These are phyloP conservation scores for Rhizopus stolonifer DNA, from an alignment of 371 early-diverging fungal genomes.

Conservation along the genomic window DNA sequence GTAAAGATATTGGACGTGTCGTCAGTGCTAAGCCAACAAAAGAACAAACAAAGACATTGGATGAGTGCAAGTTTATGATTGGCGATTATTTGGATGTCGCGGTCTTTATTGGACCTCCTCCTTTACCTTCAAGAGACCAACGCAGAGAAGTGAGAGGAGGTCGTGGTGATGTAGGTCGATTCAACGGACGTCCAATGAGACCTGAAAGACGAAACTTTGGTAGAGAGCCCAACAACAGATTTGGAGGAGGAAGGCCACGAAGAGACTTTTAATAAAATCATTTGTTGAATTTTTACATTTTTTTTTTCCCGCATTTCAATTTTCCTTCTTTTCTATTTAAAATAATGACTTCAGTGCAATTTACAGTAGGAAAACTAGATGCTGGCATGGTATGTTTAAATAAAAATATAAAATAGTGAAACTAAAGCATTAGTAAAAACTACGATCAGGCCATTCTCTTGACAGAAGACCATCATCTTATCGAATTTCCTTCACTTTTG, in stretches of 20 bases:
- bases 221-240: neutral
- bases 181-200: too few species aligned
- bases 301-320: neutral
- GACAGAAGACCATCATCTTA: conserved; percentile 94
- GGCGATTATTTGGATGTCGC: conserved; percentile 70
- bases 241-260: neutral
- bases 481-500: conserved; percentile 96
- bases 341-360: conserved; percentile 65
- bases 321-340: neutral
- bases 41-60: conserved; percentile 60
- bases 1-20: conserved; percentile 56
- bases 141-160: neutral
- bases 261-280: conserved; percentile 1
- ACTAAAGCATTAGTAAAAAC: too few species aligned
- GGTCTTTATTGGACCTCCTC: conserved; percentile 47
- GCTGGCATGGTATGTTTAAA: conserved; percentile 72
- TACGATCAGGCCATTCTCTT: conserved; percentile 79
- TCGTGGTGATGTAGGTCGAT: neutral
- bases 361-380: conserved; percentile 91
- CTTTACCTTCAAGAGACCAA: neutral
- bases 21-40: conserved; percentile 36
- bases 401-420: neutral
- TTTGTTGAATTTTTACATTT: neutral
- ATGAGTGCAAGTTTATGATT: conserved; percentile 55
- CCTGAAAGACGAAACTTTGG: neutral